Evolutionary conservation across 1,284 basidiomycete species (phyloP), one percentile per base, ranked within the genome.

Genomic region (Thecaphora thlaspeos): DNA sequence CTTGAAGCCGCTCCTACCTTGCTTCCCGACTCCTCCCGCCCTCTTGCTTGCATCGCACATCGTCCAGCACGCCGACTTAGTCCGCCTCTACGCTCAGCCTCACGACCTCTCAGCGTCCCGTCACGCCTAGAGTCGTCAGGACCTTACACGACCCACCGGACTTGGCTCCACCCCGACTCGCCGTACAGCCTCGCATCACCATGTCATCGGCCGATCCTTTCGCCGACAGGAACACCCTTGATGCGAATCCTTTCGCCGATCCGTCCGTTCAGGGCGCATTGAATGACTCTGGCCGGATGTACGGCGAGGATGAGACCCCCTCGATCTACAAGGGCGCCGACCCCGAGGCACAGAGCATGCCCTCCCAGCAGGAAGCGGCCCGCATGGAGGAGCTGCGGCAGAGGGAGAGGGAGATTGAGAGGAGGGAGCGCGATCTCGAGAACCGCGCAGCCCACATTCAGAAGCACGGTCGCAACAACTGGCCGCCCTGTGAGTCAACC

Each of bases 401-500:
- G 53, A 82, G 90, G 46, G 91, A 92, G 79, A 82, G 82, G 43
- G 89, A 92, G 70, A 81, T 93, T n/a, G 85, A 86, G 71, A 82
- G 85, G 59, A 81, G 90, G 63, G 90, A 91, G 77, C 79, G 82
- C 28, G 87, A 90, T 55, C 82, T 91, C 48, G 82, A 75, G 19
- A 65, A 70, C 15, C 68, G 77, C 37, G 76, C 78, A 18, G 87
- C 90, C 40, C 83, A 88, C 70, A 85, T 93, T 57, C 83, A 88
- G 68, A 83, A 81, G 55, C 85, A 89, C 75, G 91, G 91, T 37
- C 85, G 86, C 64, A 92, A 88, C 78, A 94, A 94, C 79, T 94
- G 88, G 86, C 91, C 91, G 19, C 85, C 85, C 19, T 91, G 53
- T 55, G 34, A 43, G 54, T 46, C 9, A 7, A 30, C 7, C 7